A percentile compares a stretch with the other conserved stretches of the same genome.
phyloP scores from a whole-genome alignment of 2,329 filamentous ascomycete genomes.

The Ceratocystis ficicola region DNA sequence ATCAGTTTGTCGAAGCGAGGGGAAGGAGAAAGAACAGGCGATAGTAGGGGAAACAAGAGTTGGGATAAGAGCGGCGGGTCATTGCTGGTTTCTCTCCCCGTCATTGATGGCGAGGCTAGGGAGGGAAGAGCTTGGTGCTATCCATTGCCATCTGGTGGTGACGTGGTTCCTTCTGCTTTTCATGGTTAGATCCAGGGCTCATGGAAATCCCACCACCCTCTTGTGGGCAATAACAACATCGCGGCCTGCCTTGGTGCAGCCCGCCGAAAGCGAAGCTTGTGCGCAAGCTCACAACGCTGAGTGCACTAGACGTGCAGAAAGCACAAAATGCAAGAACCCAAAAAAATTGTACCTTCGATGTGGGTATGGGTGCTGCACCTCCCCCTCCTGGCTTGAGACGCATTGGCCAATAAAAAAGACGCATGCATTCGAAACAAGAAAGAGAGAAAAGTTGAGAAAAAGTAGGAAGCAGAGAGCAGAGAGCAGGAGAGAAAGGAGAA shows the following conservation, averaged over 20 bases:
- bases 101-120: background rate
- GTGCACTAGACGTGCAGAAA: no score
- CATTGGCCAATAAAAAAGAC: background rate
- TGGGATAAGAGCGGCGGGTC: background rate
- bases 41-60: background rate
- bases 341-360: no score
- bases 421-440: background rate
- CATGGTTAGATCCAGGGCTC: background rate
- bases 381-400: background rate
- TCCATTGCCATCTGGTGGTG: background rate
- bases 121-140: background rate
- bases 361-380: no score
- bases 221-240: no score
- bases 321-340: no score
- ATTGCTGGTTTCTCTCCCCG: background rate
- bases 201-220: background rate
- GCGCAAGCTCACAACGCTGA: no score
- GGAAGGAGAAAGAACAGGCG: conserved; percentile 10
- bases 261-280: no score
- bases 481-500: background rate
- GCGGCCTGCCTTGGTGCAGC: no score
- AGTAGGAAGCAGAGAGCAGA: background rate
- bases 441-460: background rate
- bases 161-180: background rate
- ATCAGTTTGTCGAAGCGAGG: background rate